Evolutionary conservation across 2,329 filamentous ascomycete species (phyloP).

Genomic region (Metarhizium robertsii): DNA sequence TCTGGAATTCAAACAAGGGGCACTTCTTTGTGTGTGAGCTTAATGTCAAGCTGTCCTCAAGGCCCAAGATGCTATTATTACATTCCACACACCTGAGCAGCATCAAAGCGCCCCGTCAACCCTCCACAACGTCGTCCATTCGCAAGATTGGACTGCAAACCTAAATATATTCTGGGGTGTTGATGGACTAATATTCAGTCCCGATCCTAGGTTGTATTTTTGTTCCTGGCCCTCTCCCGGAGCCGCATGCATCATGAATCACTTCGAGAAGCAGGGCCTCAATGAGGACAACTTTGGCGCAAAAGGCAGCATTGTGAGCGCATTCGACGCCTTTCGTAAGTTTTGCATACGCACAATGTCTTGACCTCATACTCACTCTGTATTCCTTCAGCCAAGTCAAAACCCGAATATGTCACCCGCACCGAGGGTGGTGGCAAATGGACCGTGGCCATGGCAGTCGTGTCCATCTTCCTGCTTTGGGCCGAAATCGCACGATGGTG

Average conservation of each 20-base stretch:
- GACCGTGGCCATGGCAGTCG: slow-evolving; percentile 71
- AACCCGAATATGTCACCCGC: slow-evolving; percentile 80
- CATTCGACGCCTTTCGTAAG: slow-evolving; percentile 60
- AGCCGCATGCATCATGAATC: slow-evolving; percentile 54
- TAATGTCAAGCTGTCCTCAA: slow-evolving; percentile 6
- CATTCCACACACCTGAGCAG: not conserved
- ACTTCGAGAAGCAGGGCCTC: slow-evolving; percentile 55
- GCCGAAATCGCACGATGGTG: slow-evolving; percentile 78
- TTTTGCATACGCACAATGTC: too few species aligned
- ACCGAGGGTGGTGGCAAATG: slow-evolving; percentile 86
- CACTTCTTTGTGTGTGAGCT: not conserved
- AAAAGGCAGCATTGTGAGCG: slow-evolving; percentile 62
- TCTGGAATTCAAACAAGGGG: not conserved
- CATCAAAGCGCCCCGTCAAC: not conserved
- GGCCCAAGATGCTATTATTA: too few species aligned
- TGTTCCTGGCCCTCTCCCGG: not conserved
- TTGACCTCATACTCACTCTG: not conserved
- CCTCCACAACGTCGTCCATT: not conserved
- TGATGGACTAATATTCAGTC: not conserved
- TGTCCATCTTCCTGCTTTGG: slow-evolving; percentile 68
- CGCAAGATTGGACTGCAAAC: not conserved
- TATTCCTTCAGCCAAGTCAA: slow-evolving; percentile 70
- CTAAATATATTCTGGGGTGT: not conserved
- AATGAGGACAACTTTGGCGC: slow-evolving; percentile 76
- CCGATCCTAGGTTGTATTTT: not conserved